phyloP scores from a whole-genome alignment of 2,329 filamentous ascomycete species.

The Fusarium anguioides region DNA sequence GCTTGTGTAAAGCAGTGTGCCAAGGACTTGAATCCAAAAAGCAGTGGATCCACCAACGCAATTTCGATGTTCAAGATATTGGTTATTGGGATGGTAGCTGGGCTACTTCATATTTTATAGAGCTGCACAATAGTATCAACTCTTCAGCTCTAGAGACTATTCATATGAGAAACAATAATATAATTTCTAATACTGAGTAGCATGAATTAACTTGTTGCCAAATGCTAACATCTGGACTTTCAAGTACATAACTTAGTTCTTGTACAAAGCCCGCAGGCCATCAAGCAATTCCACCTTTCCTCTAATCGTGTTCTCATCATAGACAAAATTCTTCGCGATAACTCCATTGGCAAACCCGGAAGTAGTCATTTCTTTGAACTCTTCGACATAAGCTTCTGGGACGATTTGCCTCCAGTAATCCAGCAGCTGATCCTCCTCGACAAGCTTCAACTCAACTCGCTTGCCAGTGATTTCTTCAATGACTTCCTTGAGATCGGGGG shows the following conservation, averaged over 20 bases:
- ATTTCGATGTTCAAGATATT: background rate
- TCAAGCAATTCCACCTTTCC: slow-evolving; percentile 45
- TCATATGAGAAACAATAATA: background rate
- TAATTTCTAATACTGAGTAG: background rate
- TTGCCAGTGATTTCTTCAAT: slow-evolving; percentile 46
- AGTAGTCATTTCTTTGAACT: slow-evolving; percentile 47
- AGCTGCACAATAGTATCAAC: background rate
- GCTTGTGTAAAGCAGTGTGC: slow-evolving; percentile 33
- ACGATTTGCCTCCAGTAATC: slow-evolving; percentile 42
- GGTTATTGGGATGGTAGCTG: background rate
- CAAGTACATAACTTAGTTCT: background rate
- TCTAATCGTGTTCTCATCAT: slow-evolving; percentile 39
- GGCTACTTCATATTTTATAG: background rate
- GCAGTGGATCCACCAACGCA: background rate
- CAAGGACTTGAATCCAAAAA: slow-evolving; percentile 28
- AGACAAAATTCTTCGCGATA: slow-evolving; percentile 38
- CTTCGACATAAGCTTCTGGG: slow-evolving; percentile 36
- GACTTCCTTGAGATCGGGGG: slow-evolving; percentile 45
- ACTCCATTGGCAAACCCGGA: slow-evolving; percentile 43
- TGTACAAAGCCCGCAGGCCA: slow-evolving; percentile 32
- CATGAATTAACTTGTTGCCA: background rate
- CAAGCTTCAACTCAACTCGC: slow-evolving; percentile 34
- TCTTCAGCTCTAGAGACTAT: background rate
- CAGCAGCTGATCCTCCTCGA: slow-evolving; percentile 41
- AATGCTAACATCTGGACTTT: background rate